A percentile compares a stretch with the other conserved stretches of the same genome.
phyloP scores from a whole-genome alignment of 2,329 filamentous ascomycete species.

The Leptographium radiaticola region DNA sequence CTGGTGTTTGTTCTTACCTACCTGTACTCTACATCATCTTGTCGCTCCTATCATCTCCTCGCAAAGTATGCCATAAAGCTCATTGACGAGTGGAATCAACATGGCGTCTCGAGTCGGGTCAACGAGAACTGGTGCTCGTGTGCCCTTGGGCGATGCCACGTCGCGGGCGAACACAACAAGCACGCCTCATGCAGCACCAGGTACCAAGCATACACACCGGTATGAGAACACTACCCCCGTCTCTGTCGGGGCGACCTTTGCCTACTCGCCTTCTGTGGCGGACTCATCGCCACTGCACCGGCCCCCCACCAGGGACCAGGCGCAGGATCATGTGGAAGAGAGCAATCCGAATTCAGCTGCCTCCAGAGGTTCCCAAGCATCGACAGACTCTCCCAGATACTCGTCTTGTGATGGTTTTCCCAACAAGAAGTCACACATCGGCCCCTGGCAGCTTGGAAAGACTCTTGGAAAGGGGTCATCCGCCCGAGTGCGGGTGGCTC shows the following conservation, averaged over 20 bases:
- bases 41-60: neutral
- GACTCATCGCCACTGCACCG: neutral
- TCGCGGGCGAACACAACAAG: conserved; percentile 15
- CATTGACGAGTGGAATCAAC: neutral
- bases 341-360: conserved; percentile 19
- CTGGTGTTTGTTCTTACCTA: neutral
- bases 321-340: neutral
- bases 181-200: conserved; percentile 7
- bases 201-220: neutral
- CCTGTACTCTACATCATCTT: neutral
- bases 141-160: conserved; percentile 18
- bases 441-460: conserved; percentile 84
- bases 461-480: conserved; percentile 85
- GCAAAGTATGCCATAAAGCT: conserved; percentile 4
- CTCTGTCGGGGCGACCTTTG: neutral
- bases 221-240: neutral
- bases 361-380: conserved; percentile 17
- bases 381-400: conserved; percentile 20
- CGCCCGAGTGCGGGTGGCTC: conserved; percentile 73
- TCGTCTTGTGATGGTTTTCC: conserved; percentile 17
- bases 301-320: neutral
- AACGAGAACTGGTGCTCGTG: conserved; percentile 11
- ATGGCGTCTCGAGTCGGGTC: conserved; percentile 15
- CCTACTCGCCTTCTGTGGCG: neutral
- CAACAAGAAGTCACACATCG: conserved; percentile 58